Evolutionary conservation across 225 moss, liverwort and hornwort genomes (phyloP).

Genomic region (Lunularia cruciata): DNA sequence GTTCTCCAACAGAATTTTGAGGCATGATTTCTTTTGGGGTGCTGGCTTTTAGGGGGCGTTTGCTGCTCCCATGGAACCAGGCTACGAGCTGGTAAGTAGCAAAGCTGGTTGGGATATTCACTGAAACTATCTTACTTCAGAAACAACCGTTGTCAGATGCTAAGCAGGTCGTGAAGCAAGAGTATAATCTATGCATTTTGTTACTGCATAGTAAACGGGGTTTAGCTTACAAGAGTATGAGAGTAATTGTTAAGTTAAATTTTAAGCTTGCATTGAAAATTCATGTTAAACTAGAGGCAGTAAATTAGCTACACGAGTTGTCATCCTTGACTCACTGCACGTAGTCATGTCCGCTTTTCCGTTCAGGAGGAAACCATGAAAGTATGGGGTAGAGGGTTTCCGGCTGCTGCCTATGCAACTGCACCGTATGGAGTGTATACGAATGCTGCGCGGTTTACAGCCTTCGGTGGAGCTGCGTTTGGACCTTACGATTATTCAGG

Average conservation of each 20-base stretch:
- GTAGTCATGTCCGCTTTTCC: background rate
- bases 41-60: conserved; percentile 14
- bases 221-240: background rate
- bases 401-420: conserved; percentile 60
- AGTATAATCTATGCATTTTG: background rate
- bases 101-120: background rate
- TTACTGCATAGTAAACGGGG: background rate
- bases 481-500: conserved; percentile 74
- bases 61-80: conserved; percentile 17
- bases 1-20: background rate
- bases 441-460: conserved; percentile 79
- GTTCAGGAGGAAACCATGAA: conserved; percentile 84
- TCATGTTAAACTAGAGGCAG: too few relatives aligned
- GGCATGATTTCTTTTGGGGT: conserved; percentile 8
- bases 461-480: conserved; percentile 75
- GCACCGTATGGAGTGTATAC: conserved; percentile 92
- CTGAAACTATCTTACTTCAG: background rate
- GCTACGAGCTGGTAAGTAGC: conserved; percentile 21
- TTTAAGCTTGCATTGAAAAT: too few relatives aligned
- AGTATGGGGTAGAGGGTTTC: conserved; percentile 87
- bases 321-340: background rate
- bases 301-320: background rate
- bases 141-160: background rate
- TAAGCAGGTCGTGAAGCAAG: background rate
- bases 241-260: background rate